These are phyloP conservation scores for Botrytis sinoallii DNA, from an alignment of 2,329 filamentous ascomycete genomes.

Conservation along the genomic window DNA sequence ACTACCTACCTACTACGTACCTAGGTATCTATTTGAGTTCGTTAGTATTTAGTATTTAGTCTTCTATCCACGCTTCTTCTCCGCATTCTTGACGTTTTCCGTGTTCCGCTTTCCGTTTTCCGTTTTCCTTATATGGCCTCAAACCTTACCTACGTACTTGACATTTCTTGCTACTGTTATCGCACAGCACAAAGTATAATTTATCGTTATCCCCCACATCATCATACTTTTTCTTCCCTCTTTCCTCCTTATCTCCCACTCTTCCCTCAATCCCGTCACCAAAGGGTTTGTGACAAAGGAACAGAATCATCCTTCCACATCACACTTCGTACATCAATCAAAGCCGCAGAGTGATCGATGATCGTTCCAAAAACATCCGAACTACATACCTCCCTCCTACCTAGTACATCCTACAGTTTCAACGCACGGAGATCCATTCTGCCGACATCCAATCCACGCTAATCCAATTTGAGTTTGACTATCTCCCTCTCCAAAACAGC, in stretches of 20 bases:
- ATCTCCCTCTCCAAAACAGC: not conserved
- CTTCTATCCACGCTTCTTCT: not conserved
- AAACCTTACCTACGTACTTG: not conserved
- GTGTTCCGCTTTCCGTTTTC: not conserved
- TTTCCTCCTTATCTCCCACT: not conserved
- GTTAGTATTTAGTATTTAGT: not conserved
- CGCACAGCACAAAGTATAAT: not conserved
- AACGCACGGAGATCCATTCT: not conserved
- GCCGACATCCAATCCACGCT: not conserved
- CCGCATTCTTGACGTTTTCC: not conserved
- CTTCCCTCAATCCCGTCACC: not conserved
- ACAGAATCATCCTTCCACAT: not conserved
- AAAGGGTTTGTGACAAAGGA: not conserved
- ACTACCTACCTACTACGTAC: not conserved
- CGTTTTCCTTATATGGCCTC: not conserved
- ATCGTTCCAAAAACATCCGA: not conserved
- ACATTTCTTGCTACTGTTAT: not conserved
- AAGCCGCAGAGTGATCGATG: constrained; percentile 3
- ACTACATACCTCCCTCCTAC: not conserved
- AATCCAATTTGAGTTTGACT: not conserved
- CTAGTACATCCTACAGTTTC: not conserved
- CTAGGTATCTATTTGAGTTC: too few species aligned
- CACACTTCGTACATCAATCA: not conserved
- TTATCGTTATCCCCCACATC: not conserved
- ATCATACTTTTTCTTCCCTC: not conserved